phyloP scores from a whole-genome alignment of 164 flowering plant species.

The Liriodendron chinense region DNA sequence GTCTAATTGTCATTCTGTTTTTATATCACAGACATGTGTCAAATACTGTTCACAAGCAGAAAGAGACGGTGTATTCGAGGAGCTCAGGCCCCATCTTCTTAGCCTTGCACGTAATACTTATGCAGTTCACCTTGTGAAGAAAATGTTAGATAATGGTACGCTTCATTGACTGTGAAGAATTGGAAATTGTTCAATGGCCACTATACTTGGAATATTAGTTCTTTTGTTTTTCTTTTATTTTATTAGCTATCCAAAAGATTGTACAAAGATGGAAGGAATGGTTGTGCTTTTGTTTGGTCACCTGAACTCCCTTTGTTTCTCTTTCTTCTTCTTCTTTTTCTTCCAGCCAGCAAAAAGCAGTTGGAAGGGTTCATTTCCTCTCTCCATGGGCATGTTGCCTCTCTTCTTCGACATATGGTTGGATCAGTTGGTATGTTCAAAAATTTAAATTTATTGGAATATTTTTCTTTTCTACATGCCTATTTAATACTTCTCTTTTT shows the following conservation, averaged over 20 bases:
- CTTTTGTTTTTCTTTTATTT: background rate
- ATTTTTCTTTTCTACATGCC: background rate
- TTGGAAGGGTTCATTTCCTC: constrained; percentile 69
- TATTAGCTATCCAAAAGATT: background rate
- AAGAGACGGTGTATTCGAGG: constrained; percentile 68
- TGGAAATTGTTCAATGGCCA: background rate
- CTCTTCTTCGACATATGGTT: constrained; percentile 86
- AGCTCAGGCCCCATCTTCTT: constrained; percentile 77
- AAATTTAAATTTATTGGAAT: background rate
- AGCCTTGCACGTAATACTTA: constrained; percentile 66
- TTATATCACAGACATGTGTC: constrained; percentile 61
- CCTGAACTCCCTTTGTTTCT: background rate
- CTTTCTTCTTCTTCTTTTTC: background rate
- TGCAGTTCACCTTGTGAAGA: constrained; percentile 87
- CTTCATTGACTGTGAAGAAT: background rate
- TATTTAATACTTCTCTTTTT: too few species aligned
- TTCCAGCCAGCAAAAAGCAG: constrained; percentile 82
- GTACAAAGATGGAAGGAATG: background rate
- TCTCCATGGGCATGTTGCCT: constrained; percentile 88
- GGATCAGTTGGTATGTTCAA: constrained; percentile 82
- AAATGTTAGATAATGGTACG: constrained; percentile 88
- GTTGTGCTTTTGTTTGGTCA: background rate
- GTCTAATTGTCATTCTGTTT: background rate
- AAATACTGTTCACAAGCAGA: constrained; percentile 79
- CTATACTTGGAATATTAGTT: background rate